Evolutionary conservation across 148 eudicot genomes (phyloP), one percentile per base, ranked within the genome.

Genomic region (Vaccinium vitisidaea): DNA sequence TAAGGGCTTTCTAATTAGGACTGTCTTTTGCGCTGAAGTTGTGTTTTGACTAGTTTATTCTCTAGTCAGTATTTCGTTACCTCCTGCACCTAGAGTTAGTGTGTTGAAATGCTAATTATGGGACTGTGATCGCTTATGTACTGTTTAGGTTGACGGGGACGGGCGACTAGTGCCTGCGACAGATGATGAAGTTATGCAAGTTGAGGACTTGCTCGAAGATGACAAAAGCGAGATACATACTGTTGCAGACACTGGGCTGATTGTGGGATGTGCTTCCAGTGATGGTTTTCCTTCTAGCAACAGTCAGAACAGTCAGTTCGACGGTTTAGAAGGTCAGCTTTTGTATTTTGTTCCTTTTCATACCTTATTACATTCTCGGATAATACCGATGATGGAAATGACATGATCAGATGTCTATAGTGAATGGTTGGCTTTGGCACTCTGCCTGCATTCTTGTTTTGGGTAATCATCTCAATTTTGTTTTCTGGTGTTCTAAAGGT

Each of bases 141-240:
- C 56, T 67, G 79, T 84, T 39, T 83, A 95, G 98, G 95, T 95
- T 92, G 94, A 92, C 84, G 91, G 89, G 83, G 92, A 91, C 88
- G 99, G 94, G 82, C 92, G 80, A 83, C 89, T 93, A 84, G 93
- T 96, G 77, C 96, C 98, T 84, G 98, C 94, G 54, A 95, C 98
- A 32, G 95, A 94, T 80, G 95, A 94, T 83, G 98, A 95, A 86
- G 90, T 95, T 82, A 86, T 93, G 91, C 94, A 90, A 85, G 99
- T 93, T 83, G 96, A 93, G 86, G 92, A 93, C 90, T 85, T 93
- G 85, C 88, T 95, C 78, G 93, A 89, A 74, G 88, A 89, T 77
- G 93, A 89, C 46, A 93, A 94, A 63, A 83, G 82, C 79, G 90
- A 88, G 61, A 76, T 83, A 61, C 85, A 69, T 75, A 77, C 90